Conservation (phyloP, 1,284 basidiomycete genomes). For the Heterobasidion parviporum region DNA sequence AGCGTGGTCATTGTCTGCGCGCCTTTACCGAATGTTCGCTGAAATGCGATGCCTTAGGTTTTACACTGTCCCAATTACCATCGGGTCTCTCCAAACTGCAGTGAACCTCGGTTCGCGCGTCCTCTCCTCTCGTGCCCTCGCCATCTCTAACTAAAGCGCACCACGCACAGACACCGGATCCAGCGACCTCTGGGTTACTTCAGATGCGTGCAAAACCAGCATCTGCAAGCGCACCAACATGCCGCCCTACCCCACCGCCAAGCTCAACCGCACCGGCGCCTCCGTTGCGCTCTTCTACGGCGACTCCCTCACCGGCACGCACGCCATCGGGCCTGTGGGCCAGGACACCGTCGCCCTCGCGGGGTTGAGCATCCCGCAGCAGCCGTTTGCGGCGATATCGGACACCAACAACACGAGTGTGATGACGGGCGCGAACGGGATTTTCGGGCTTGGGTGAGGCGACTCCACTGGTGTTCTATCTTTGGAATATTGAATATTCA, state of each 20-base stretch:
- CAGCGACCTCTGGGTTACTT: slow-evolving; percentile 28
- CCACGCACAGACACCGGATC: slow-evolving; percentile 26
- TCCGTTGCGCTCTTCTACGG: slow-evolving; percentile 23
- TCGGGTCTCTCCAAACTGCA: slow-evolving; percentile 19
- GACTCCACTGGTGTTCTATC: neutral
- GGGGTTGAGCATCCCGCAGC: slow-evolving; percentile 20
- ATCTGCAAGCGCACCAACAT: slow-evolving; percentile 13
- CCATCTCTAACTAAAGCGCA: neutral
- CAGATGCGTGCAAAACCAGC: slow-evolving; percentile 19
- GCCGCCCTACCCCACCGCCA: slow-evolving; percentile 19
- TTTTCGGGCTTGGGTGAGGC: slow-evolving; percentile 25
- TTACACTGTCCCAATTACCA: slow-evolving; percentile 21
- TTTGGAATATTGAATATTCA: neutral
- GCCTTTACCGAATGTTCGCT: too few species aligned
- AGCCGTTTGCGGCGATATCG: slow-evolving; percentile 26
- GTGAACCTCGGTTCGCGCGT: slow-evolving; percentile 20
- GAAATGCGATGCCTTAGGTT: slow-evolving; percentile 15
- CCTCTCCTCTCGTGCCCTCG: neutral
- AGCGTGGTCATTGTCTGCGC: neutral
- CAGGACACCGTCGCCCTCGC: slow-evolving; percentile 24
- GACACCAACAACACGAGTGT: slow-evolving; percentile 27
- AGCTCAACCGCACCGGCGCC: slow-evolving; percentile 16
- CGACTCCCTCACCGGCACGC: slow-evolving; percentile 29
- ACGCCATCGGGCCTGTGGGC: slow-evolving; percentile 26
- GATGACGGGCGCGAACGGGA: slow-evolving; percentile 25